phyloP scores from a whole-genome alignment of 2,329 filamentous ascomycete species.

The Paecilomyces formosus region DNA sequence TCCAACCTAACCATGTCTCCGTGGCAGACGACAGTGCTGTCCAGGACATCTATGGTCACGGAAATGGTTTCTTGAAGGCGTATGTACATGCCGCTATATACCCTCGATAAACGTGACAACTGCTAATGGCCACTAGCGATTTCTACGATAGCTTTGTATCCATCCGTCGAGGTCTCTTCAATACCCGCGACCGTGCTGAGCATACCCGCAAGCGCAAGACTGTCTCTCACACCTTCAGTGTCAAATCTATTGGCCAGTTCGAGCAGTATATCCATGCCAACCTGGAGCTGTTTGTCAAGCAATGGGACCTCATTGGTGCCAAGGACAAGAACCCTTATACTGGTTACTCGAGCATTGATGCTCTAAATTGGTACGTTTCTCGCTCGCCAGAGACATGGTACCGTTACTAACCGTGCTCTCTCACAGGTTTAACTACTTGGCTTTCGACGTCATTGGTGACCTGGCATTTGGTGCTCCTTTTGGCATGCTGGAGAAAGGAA shows the following conservation, averaged over 20 bases:
- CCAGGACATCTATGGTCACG: constrained; percentile 67
- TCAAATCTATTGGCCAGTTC: constrained; percentile 74
- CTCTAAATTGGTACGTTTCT: constrained; percentile 54
- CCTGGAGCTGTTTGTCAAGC: constrained; percentile 62
- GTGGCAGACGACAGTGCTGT: constrained; percentile 77
- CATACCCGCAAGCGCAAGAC: constrained; percentile 87
- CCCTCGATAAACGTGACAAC: neutral
- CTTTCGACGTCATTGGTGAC: constrained; percentile 55
- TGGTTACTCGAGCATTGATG: constrained; percentile 59
- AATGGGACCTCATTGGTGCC: constrained; percentile 62
- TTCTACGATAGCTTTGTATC: constrained; percentile 92
- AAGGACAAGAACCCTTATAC: constrained; percentile 39
- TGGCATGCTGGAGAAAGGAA: constrained; percentile 71
- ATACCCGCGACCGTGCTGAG: constrained; percentile 72
- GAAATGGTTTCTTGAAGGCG: constrained; percentile 68
- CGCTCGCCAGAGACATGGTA: neutral
- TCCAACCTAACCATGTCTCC: constrained; percentile 78
- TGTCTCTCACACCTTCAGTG: constrained; percentile 76
- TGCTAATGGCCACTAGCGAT: constrained; percentile 44
- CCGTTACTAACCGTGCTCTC: neutral
- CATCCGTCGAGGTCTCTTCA: constrained; percentile 79
- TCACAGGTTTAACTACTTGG: constrained; percentile 60
- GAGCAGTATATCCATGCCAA: constrained; percentile 84
- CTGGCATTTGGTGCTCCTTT: constrained; percentile 68
- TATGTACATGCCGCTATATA: constrained; percentile 31